phyloP scores from a whole-genome alignment of 2,329 filamentous ascomycete species.

The Ceratocystis colombiana region DNA sequence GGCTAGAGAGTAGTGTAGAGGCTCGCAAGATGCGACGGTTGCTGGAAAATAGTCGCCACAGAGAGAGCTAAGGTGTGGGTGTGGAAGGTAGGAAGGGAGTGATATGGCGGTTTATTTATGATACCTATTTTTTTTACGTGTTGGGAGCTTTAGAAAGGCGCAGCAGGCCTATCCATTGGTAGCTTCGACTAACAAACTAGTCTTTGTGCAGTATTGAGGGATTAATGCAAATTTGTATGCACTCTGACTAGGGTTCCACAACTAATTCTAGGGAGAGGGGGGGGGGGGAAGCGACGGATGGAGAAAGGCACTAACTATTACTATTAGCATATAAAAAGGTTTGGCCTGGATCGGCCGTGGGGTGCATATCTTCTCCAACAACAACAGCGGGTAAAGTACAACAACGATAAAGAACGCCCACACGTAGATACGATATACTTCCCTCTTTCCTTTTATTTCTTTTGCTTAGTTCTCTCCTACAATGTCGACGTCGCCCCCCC shows the following conservation, averaged over 20 bases:
- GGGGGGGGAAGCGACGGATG: too few relatives aligned
- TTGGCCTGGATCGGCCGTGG: neutral
- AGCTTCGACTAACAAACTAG: neutral
- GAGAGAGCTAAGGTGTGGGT: neutral
- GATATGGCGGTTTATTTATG: neutral
- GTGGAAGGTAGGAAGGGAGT: neutral
- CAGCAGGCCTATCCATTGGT: neutral
- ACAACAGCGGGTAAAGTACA: too few relatives aligned
- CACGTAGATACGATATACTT: neutral
- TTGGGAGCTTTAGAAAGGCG: neutral
- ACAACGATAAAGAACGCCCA: neutral
- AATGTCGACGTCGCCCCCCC: conserved; percentile 12
- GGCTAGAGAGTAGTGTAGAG: conserved; percentile 30
- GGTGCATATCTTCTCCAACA: neutral
- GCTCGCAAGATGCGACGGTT: neutral
- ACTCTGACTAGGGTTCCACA: neutral
- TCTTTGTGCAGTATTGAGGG: neutral
- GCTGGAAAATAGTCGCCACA: neutral
- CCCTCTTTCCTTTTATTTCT: too few relatives aligned
- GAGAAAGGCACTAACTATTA: neutral
- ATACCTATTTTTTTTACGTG: neutral
- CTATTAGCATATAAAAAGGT: neutral
- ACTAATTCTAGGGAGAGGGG: too few relatives aligned
- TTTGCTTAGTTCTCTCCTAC: neutral
- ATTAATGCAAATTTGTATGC: conserved; percentile 6